phyloP scores from a whole-genome alignment of 2,329 filamentous ascomycete genomes.

The Cercospora sp. region DNA sequence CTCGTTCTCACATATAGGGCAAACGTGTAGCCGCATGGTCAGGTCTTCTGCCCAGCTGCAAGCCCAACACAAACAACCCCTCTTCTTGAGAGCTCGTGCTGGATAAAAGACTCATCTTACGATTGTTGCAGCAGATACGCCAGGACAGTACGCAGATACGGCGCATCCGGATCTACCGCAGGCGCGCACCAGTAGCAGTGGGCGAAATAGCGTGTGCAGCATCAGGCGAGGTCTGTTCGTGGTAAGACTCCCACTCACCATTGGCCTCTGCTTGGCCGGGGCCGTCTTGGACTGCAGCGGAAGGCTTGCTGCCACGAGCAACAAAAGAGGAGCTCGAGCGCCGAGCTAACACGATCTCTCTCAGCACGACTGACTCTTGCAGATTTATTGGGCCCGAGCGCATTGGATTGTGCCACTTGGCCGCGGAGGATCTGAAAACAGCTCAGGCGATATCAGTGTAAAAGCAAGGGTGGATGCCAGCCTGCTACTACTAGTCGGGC shows the following conservation, averaged over 20 bases:
- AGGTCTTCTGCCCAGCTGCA: neutral
- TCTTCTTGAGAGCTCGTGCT: neutral
- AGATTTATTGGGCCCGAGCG: neutral
- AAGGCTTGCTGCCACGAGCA: constrained; percentile 12
- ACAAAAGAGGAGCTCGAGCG: neutral
- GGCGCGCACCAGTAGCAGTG: constrained; percentile 1
- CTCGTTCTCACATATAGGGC: neutral
- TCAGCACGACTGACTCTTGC: neutral
- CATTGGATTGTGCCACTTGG: constrained; percentile 5
- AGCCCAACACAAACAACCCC: neutral
- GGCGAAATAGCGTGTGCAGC: neutral
- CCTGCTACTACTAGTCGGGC: neutral
- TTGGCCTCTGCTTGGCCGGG: neutral
- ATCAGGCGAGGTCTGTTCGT: neutral
- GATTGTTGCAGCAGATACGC: constrained; percentile 1
- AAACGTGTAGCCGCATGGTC: neutral
- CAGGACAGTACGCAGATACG: neutral
- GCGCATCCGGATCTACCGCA: constrained; percentile 1
- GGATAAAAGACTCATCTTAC: constrained; percentile 4
- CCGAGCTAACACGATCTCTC: neutral
- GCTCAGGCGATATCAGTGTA: neutral
- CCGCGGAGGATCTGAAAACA: neutral
- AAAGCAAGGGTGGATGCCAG: neutral
- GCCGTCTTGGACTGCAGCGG: neutral
- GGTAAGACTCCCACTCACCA: neutral